These are phyloP conservation scores for Kwoniella mangroviensis DNA, from an alignment of 768 basidiomycete species.

Conservation along the genomic window DNA sequence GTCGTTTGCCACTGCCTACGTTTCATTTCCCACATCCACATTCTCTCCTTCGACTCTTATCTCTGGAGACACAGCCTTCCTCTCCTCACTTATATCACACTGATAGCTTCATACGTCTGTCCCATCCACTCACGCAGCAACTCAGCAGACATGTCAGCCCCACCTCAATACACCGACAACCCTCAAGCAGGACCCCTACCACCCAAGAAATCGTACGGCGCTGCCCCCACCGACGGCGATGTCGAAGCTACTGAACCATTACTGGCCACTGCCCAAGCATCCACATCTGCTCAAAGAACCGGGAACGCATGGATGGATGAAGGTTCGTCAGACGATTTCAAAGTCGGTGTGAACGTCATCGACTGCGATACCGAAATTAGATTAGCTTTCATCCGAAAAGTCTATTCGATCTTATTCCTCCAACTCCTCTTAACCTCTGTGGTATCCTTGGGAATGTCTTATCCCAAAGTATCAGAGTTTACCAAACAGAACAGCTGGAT, in stretches of 20 bases:
- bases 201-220: constrained; percentile 47
- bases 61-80: background rate
- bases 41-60: constrained; percentile 5
- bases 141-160: constrained; percentile 35
- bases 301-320: constrained; percentile 61
- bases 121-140: background rate
- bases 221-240: constrained; percentile 23
- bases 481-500: constrained; percentile 77
- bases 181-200: constrained; percentile 22
- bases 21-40: background rate
- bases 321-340: constrained; percentile 80
- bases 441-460: constrained; percentile 73
- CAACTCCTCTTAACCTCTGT: constrained; percentile 71
- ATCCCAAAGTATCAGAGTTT: constrained; percentile 70
- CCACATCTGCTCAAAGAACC: constrained; percentile 29
- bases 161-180: constrained; percentile 50
- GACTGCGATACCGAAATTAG: constrained; percentile 68
- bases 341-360: constrained; percentile 59
- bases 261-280: constrained; percentile 20
- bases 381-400: constrained; percentile 81
- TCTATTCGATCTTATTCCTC: constrained; percentile 62
- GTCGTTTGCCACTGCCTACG: constrained; percentile 7
- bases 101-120: too few relatives aligned
- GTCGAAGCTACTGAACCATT: constrained; percentile 25
- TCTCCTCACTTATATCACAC: too few relatives aligned